These are phyloP conservation scores for Cyberlindnera maclurae DNA, from an alignment of 805 yeast species.

Conservation along the genomic window DNA sequence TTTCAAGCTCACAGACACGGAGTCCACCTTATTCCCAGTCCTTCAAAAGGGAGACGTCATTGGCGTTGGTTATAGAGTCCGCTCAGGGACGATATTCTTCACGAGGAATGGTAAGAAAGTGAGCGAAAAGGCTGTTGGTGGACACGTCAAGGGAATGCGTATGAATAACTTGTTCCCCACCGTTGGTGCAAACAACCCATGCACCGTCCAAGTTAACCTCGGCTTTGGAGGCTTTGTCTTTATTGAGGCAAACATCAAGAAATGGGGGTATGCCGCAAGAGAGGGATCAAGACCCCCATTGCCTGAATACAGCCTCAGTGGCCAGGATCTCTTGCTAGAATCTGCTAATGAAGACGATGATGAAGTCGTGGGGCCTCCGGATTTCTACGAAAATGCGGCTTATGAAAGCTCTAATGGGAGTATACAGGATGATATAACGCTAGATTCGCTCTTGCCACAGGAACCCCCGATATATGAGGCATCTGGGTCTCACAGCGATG, in stretches of 20 bases:
- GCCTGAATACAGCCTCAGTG: constrained; percentile 81
- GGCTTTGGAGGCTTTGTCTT: constrained; percentile 78
- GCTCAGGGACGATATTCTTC: constrained; percentile 81
- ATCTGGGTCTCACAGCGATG: constrained; percentile 2
- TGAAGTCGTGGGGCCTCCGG: constrained; percentile 20
- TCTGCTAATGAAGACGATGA: constrained; percentile 32
- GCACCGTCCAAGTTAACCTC: constrained; percentile 45
- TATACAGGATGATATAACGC: constrained; percentile 25
- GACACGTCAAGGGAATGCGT: constrained; percentile 40
- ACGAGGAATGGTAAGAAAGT: constrained; percentile 91
- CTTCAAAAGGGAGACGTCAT: constrained; percentile 82
- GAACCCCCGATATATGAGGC: constrained; percentile 32
- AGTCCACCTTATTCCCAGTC: constrained; percentile 30
- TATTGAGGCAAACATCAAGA: constrained; percentile 78
- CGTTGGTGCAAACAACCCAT: constrained; percentile 32
- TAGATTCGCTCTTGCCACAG: constrained; percentile 26
- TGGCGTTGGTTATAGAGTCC: constrained; percentile 82
- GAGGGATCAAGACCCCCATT: constrained; percentile 89
- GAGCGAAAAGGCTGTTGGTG: constrained; percentile 15
- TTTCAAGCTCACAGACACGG: constrained; percentile 29
- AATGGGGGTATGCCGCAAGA: constrained; percentile 79
- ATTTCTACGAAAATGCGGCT: constrained; percentile 22
- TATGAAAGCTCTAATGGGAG: constrained; percentile 26
- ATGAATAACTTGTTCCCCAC: constrained; percentile 52
- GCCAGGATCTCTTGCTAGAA: constrained; percentile 71